Base-by-base conservation (phyloP, 495 filamentous ascomycete species). In the Daldinia loculata region DNA sequence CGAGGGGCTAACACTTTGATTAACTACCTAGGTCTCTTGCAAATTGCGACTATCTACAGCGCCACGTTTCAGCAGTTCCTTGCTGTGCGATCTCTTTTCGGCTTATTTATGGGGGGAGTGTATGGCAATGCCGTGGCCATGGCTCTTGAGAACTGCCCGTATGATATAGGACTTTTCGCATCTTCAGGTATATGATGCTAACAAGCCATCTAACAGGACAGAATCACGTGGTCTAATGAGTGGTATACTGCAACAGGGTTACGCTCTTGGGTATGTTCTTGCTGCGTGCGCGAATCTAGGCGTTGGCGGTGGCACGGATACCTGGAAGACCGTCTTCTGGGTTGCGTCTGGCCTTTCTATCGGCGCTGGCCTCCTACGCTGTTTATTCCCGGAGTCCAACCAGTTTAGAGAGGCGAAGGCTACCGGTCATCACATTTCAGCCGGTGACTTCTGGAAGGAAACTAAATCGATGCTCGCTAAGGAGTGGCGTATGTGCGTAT, bases 41-140 rank as follows among this genome's bases (percentile, higher is more conserved):
- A 94, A 76, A 85, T 94, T 67, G 90, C 85, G 3, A 93, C 91
- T 19, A 91, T 91, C 69, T 94, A 91, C 74, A 86, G 86, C 72
- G 57, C 63, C 0, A 92, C 87, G 0, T 93, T 91, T 75, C 74
- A 83, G 57, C 82, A 90, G 72, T 93, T 94, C 75, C 77, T 94
- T 36, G 90, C 85, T 32, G 91, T 93, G 1, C 77, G 90, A 22
- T 83, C 84, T 51, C 76, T 93, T 11, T 93, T 93, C 75, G 92
- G 92, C n/a, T 79, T 94, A 59, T 91, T 92, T 57, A 94, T 93
- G 91, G 92, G 92, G 24, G 92, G 92, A 53, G 87, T 94, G 15
- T 94, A 93, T 78, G 92, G 92, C 50, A 89, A 92, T 74, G 89
- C 91, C n/a, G 89, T 90, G 57, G 90, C 90, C 29, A 93, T 92